Base-by-base conservation (phyloP, 139 green algal species). In the Picochlorum sp. region DNA sequence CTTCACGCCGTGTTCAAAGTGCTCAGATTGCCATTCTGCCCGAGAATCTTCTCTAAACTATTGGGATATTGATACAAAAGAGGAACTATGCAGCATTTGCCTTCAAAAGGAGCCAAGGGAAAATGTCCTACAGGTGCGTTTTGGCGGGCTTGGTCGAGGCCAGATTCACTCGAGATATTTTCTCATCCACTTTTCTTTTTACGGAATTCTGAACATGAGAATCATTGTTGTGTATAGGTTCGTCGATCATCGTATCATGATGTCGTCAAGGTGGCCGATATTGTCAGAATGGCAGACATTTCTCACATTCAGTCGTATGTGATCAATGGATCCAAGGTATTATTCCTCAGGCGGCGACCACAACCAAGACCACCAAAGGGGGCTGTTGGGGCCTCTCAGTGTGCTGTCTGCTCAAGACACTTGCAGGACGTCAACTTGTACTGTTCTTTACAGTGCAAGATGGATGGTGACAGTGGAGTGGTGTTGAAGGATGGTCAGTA, bases 161-260 rank as follows among this genome's bases (percentile, higher is more conserved):
- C 23, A 62, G 59, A 16, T 15, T 30, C 21, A 34, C 8, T 38
- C 59, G 1, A 23, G 24, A 21, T 54, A 26, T 54, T 41, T 41
- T 41, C 34, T 41, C 34, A 41, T 41, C 34, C 47, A 26, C 2
- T 9, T 20, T 20, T 54, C n/a, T 59, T n/a, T 59, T 18, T 30
- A 59, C 21, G 26, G 26, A 38, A 30, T 15, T 59, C 23, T 59
- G 23, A 59, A 14, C 28, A 30, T 4, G 28, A 30, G 4, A 28
- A 28, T 28, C n/a, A 34, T 21, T 15, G 18, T 59, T 34, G 20
- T 24, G 21, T 23, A 23, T 82, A 89, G 75, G 73, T 89, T 3
- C 76, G 82, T 11, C 81, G 82, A 47, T 76, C 59, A 67, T 87
- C 80, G 8, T 95, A 95, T 72, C 86, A 95, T 38, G 86, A 95